Evolutionary conservation across 441 rosid genomes (phyloP), one percentile per base, ranked within the genome.

Genomic region (Brassica balearica): DNA sequence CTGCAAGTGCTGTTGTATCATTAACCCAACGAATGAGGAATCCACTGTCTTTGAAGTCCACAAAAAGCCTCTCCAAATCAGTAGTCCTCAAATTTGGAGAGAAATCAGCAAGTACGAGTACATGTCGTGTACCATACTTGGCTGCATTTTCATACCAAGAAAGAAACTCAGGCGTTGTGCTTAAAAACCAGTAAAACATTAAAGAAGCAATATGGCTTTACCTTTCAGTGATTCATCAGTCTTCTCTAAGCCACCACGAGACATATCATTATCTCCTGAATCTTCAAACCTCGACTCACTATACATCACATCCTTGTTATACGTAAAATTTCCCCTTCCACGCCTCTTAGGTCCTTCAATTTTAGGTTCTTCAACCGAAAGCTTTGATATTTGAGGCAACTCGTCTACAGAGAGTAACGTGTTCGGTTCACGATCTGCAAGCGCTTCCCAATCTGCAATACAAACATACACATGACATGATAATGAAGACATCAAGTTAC

Each of bases 1-100:
- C 99, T 62, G 97, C 98, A 82, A 93, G 92, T 8, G 99, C 97
- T n/a, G 84, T 75, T 72, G 97, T 95, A 77, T 95, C 98, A 85
- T 86, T 89, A 72, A 93, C 92, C 98, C 99, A 95, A 77, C 93
- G 95, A 84, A 93, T 89, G 75, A 82, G 84, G 78, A 93, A 75
- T 73, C 88, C 91, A 41, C 60, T 81, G 64, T 84, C 93, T 76
- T 71, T 87, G 41, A 86, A 92, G 78, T 86, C 91, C 67, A 78
- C 85, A 65, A 91, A 85, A 69, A 90, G 84, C 82, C 83, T 93
- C 84, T 95, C 99, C 65, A 95, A 88, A 69, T 93, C 96, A 25
- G 77, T 86, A 19, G 96, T 89, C 87, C 85, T 89, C 55, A 87
- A 88, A 74, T 84, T 88, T 56, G 98, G 92, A 38, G 93, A 86